phyloP scores from a whole-genome alignment of 305 asterid species.

The Andrographis paniculata region DNA sequence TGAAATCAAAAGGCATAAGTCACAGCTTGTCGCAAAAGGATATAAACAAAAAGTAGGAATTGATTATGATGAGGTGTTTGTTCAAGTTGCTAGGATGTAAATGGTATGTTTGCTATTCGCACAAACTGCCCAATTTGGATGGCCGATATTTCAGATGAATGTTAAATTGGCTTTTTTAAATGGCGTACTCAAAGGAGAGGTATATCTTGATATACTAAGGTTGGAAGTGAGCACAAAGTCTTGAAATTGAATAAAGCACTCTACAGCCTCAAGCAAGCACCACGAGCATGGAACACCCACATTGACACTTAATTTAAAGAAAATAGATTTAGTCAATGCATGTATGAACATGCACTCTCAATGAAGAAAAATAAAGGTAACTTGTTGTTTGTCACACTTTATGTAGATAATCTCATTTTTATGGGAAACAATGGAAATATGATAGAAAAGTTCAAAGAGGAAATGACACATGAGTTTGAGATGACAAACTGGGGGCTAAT shows the following conservation, averaged over 20 bases:
- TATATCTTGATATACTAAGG: not conserved
- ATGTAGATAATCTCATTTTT: not conserved
- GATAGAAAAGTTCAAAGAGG: too few relatives aligned
- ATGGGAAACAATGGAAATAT: too few relatives aligned
- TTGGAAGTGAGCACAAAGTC: not conserved
- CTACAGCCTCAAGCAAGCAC: not conserved
- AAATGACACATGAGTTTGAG: not conserved
- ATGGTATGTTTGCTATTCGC: not conserved
- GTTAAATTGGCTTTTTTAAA: not conserved
- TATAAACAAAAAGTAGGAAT: too few relatives aligned
- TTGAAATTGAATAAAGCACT: not conserved
- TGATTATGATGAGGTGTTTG: not conserved
- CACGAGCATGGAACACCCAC: not conserved
- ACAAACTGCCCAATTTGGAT: not conserved
- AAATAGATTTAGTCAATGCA: not conserved
- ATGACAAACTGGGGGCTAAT: not conserved
- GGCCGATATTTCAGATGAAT: not conserved
- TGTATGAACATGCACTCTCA: not conserved
- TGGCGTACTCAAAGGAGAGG: not conserved
- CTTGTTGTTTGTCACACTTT: not conserved
- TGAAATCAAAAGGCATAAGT: not conserved
- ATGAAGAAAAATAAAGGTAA: not conserved
- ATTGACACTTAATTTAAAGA: not conserved
- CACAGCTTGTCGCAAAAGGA: not conserved
- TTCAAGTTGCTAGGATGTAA: not conserved